Evolutionary conservation across 2,329 filamentous ascomycete species (phyloP).

Genomic region (Bipolaris zeicola): DNA sequence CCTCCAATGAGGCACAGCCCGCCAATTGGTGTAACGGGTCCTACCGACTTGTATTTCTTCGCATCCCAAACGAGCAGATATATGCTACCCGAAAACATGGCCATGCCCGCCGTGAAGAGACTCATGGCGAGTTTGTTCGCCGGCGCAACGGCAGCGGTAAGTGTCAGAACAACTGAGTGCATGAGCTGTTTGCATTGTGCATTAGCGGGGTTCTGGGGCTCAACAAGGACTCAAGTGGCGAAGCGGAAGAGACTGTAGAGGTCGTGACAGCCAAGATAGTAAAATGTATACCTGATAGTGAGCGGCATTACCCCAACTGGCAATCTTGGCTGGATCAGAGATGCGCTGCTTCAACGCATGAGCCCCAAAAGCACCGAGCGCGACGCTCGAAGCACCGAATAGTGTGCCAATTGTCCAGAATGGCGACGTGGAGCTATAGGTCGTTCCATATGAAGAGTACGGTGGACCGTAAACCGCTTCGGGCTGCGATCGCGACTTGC

Average conservation of each 20-base stretch:
- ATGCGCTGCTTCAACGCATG: slow-evolving; percentile 69
- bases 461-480: slow-evolving; percentile 3
- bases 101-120: slow-evolving; percentile 69
- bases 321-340: slow-evolving; percentile 62
- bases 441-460: slow-evolving; percentile 6
- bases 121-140: slow-evolving; percentile 62
- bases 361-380: slow-evolving; percentile 69
- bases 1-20: slow-evolving; percentile 69
- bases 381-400: slow-evolving; percentile 66
- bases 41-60: slow-evolving; percentile 62
- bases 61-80: slow-evolving; percentile 69
- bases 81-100: slow-evolving; percentile 69
- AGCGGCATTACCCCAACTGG: slow-evolving; percentile 68
- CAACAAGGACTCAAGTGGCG: background rate
- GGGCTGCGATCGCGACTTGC: slow-evolving; percentile 9
- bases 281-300: slow-evolving; percentile 64
- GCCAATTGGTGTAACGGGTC: slow-evolving; percentile 69
- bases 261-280: background rate
- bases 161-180: slow-evolving; percentile 65
- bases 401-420: slow-evolving; percentile 68
- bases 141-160: slow-evolving; percentile 59
- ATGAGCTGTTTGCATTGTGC: slow-evolving; percentile 61
- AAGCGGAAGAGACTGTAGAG: background rate
- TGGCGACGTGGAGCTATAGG: slow-evolving; percentile 39
- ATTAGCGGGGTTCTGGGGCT: background rate